A percentile compares a stretch with the other conserved stretches of the same genome.
These are phyloP conservation scores for Simplicillium sp. DNA, from an alignment of 2,329 filamentous ascomycete species.

Conservation along the genomic window DNA sequence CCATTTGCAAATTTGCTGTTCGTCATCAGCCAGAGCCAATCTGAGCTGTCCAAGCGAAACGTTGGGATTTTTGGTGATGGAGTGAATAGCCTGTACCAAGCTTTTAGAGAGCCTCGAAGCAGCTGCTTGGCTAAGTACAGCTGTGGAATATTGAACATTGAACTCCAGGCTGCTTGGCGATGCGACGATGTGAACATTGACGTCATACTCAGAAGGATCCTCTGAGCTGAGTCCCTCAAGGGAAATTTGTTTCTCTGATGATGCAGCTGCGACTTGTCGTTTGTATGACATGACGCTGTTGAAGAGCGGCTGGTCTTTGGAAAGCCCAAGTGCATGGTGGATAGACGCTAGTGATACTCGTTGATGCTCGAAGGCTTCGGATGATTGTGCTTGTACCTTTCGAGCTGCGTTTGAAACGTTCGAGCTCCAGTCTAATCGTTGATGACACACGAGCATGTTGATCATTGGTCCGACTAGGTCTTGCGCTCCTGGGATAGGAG, in stretches of 20 bases:
- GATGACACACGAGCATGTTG: conserved; percentile 3
- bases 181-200: too few relatives aligned
- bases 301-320: neutral
- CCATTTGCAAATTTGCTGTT: neutral
- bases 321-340: neutral
- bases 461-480: conserved; percentile 6
- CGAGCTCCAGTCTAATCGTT: too few relatives aligned
- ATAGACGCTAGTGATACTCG: neutral
- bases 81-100: neutral
- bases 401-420: too few relatives aligned
- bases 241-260: neutral
- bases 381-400: too few relatives aligned
- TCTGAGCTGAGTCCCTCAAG: neutral
- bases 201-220: neutral
- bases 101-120: neutral
- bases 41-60: too few relatives aligned
- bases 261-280: neutral
- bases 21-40: too few relatives aligned
- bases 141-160: too few relatives aligned
- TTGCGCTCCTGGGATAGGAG: conserved; percentile 3
- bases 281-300: conserved; percentile 2
- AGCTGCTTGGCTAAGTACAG: neutral
- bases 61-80: too few relatives aligned
- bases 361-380: too few relatives aligned
- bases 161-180: too few relatives aligned